A percentile compares a stretch with the other conserved stretches of the same genome.
phyloP scores from a whole-genome alignment of 2,329 filamentous ascomycete species.

The Paecilomyces dactylethromorphus region DNA sequence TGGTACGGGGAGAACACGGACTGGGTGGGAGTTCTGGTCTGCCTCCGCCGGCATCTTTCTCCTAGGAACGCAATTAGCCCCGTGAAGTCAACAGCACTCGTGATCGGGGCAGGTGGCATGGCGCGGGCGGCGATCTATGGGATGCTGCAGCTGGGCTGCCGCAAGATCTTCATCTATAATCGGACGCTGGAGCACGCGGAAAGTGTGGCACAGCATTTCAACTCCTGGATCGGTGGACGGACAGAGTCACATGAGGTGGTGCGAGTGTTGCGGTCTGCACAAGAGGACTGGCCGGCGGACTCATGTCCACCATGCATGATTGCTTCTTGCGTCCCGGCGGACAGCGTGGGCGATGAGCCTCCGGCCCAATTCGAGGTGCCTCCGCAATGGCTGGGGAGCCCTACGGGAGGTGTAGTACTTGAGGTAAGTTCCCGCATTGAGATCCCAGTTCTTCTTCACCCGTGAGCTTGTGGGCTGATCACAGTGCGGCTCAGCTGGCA shows the following conservation, averaged over 20 bases:
- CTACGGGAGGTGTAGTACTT: constrained; percentile 68
- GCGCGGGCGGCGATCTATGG: constrained; percentile 71
- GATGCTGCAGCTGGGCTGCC: constrained; percentile 69
- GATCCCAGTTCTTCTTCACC: background rate
- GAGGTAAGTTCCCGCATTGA: constrained; percentile 43
- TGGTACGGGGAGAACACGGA: constrained; percentile 42
- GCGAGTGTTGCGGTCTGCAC: constrained; percentile 51
- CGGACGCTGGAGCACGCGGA: constrained; percentile 62
- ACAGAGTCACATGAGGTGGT: constrained; percentile 32
- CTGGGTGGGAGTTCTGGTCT: constrained; percentile 38
- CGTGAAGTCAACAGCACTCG: constrained; percentile 44
- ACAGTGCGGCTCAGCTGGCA: constrained; percentile 33
- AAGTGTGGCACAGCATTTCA: constrained; percentile 64
- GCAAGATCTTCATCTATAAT: constrained; percentile 69
- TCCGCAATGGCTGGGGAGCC: constrained; percentile 61
- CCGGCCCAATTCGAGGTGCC: constrained; percentile 67
- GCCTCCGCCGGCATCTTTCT: constrained; percentile 35
- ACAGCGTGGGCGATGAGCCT: constrained; percentile 56
- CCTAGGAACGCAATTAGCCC: constrained; percentile 48
- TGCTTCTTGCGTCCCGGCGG: constrained; percentile 68
- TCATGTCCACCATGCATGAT: constrained; percentile 65
- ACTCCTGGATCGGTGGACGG: constrained; percentile 40
- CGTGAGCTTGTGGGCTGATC: constrained; percentile 3
- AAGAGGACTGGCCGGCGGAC: constrained; percentile 58
- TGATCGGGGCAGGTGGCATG: constrained; percentile 64